These are phyloP conservation scores for Calendula officinalis DNA, from an alignment of 129 eudicot species.

Conservation along the genomic window DNA sequence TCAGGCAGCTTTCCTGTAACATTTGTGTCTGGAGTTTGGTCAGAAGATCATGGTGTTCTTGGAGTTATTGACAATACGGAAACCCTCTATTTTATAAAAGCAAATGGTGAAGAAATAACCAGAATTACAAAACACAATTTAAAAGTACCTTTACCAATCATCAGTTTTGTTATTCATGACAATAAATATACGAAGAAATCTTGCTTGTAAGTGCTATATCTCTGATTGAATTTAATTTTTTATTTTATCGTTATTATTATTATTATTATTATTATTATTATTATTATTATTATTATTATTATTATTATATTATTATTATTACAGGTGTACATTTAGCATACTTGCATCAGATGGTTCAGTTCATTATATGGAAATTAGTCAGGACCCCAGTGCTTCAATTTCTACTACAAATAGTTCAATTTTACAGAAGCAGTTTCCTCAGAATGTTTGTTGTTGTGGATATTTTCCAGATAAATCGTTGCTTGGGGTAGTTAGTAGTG, in stretches of 20 bases:
- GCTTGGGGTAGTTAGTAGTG: slow-evolving; percentile 64
- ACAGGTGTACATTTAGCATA: slow-evolving; percentile 82
- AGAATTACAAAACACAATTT: slow-evolving; percentile 64
- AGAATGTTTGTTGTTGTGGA: slow-evolving; percentile 65
- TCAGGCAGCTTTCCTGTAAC: slow-evolving; percentile 52
- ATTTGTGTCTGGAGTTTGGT: slow-evolving; percentile 76
- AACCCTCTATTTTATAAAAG: slow-evolving; percentile 67
- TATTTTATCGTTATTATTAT: neutral
- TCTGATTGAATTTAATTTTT: neutral
- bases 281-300: neutral
- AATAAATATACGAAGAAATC: slow-evolving; percentile 47
- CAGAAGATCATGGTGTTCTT: slow-evolving; percentile 83
- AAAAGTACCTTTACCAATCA: slow-evolving; percentile 57
- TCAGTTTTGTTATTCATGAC: slow-evolving; percentile 56
- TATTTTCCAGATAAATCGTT: slow-evolving; percentile 47
- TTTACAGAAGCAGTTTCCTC: slow-evolving; percentile 50
- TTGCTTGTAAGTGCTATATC: slow-evolving; percentile 54
- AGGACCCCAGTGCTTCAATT: slow-evolving; percentile 78
- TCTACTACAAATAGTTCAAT: slow-evolving; percentile 38
- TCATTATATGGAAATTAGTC: slow-evolving; percentile 75
- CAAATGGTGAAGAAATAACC: slow-evolving; percentile 84
- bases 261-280: slow-evolving; percentile 21
- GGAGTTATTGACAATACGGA: slow-evolving; percentile 72
- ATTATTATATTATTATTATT: slow-evolving; percentile 18
- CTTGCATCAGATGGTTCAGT: slow-evolving; percentile 79